phyloP scores from a whole-genome alignment of 768 basidiomycete genomes.

The Suillus subluteus region DNA sequence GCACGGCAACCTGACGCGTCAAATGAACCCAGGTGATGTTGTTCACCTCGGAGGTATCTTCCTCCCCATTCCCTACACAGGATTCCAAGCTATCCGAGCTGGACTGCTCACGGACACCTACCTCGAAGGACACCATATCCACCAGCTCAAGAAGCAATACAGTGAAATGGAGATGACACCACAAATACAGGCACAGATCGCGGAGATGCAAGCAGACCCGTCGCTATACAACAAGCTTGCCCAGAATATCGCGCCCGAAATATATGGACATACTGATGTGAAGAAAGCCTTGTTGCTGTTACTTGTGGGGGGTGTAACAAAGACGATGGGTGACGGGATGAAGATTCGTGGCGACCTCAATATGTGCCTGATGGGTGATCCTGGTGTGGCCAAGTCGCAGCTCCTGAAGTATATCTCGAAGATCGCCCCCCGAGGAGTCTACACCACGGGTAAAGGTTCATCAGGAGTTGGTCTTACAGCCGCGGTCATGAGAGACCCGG shows the following conservation, averaged over 20 bases:
- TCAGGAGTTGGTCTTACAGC: conserved; percentile 99
- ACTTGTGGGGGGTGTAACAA: conserved; percentile 95
- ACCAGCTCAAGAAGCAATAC: conserved; percentile 98
- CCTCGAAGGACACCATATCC: conserved; percentile 86
- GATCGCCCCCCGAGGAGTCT: conserved; percentile 95
- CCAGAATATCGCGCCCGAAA: conserved; percentile 95
- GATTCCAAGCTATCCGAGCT: conserved; percentile 95
- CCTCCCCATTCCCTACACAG: conserved; percentile 96
- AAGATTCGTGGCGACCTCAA: conserved; percentile 98
- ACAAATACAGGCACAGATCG: conserved; percentile 72
- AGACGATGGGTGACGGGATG: conserved; percentile 96
- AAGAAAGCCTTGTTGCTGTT: conserved; percentile 94
- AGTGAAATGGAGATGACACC: conserved; percentile 92
- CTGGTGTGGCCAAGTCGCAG: conserved; percentile 98
- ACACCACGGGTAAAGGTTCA: conserved; percentile 98
- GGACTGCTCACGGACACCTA: conserved; percentile 97
- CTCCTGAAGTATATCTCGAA: conserved; percentile 98
- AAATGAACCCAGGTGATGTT: conserved; percentile 94
- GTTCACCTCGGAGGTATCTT: conserved; percentile 96
- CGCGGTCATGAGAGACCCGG: conserved; percentile 98
- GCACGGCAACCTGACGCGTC: conserved; percentile 85
- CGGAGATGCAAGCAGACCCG: conserved; percentile 70
- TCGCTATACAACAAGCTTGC: conserved; percentile 88
- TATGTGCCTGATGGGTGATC: conserved; percentile 98
- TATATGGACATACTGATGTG: conserved; percentile 96